Conservation (phyloP, 2,329 filamentous ascomycete genomes). For the Xylariaceae sp. region DNA sequence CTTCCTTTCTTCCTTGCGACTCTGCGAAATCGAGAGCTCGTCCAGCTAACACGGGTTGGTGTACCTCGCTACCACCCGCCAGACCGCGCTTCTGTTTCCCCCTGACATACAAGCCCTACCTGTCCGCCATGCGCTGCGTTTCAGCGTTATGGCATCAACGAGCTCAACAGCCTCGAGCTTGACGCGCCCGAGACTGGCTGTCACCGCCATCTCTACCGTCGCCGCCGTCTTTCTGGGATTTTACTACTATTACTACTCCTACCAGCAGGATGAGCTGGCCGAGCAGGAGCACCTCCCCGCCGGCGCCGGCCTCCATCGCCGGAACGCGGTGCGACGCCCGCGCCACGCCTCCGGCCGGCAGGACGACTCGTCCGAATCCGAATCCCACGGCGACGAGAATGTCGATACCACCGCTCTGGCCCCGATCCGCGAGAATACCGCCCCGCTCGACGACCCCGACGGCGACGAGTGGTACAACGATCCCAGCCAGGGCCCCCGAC, state of each 20-base stretch:
- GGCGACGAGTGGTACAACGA: constrained; percentile 49
- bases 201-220: constrained; percentile 48
- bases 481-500: constrained; percentile 29
- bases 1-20: no score
- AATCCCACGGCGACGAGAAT: constrained; percentile 38
- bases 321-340: constrained; percentile 57
- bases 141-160: constrained; percentile 36
- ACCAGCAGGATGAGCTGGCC: constrained; percentile 23
- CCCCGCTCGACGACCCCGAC: constrained; percentile 27
- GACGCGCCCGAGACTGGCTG: constrained; percentile 45
- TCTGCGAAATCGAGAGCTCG: no score
- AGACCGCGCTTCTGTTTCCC: no score
- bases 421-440: constrained; percentile 31
- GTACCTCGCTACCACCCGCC: no score
- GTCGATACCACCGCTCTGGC: constrained; percentile 23
- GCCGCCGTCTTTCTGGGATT: constrained; percentile 52
- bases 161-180: constrained; percentile 44
- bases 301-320: constrained; percentile 47
- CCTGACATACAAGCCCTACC: no score
- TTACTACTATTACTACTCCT: constrained; percentile 43
- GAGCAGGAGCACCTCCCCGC: constrained; percentile 10
- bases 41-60: no score
- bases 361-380: constrained; percentile 31
- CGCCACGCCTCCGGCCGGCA: constrained; percentile 29
- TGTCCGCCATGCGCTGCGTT: constrained; percentile 20